Evolutionary conservation across 2,329 filamentous ascomycete species (phyloP).

Genomic region (Nemania abortiva): DNA sequence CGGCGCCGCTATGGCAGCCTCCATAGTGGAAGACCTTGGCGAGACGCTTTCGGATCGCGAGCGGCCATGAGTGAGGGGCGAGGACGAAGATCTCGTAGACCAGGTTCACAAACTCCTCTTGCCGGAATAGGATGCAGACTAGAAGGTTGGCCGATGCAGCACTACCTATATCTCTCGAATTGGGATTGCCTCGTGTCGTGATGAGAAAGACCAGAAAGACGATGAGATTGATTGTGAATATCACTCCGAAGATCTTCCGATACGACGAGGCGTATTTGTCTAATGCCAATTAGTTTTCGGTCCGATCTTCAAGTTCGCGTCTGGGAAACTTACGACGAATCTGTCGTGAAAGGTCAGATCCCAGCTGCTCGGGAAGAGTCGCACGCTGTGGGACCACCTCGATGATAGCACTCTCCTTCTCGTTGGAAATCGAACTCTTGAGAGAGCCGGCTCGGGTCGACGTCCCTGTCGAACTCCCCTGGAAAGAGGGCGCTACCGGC

Average conservation of each 20-base stretch:
- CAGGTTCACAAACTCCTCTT: constrained; percentile 66
- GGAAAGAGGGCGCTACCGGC: constrained; percentile 33
- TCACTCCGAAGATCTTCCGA: constrained; percentile 66
- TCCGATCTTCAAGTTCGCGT: too few relatives aligned
- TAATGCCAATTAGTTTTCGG: constrained; percentile 35
- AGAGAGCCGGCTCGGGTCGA: constrained; percentile 39
- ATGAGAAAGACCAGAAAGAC: constrained; percentile 60
- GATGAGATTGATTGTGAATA: constrained; percentile 64
- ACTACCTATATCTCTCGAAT: constrained; percentile 52
- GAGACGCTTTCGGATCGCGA: constrained; percentile 61
- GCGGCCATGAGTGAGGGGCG: constrained; percentile 59
- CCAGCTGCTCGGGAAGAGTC: constrained; percentile 44
- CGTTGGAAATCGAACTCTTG: constrained; percentile 40
- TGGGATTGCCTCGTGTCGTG: constrained; percentile 51
- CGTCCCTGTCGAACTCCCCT: constrained; percentile 42
- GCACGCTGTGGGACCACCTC: constrained; percentile 36
- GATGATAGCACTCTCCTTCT: constrained; percentile 28
- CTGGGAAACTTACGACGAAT: constrained; percentile 45
- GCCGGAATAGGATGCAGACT: constrained; percentile 63
- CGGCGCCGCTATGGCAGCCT: constrained; percentile 65
- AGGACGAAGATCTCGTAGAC: constrained; percentile 62
- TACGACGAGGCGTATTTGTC: constrained; percentile 56
- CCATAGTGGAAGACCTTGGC: constrained; percentile 67
- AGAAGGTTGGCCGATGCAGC: constrained; percentile 64
- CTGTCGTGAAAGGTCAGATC: constrained; percentile 44